Evolutionary conservation across 2,329 filamentous ascomycete species (phyloP).

Genomic region (Cercospora sojina): DNA sequence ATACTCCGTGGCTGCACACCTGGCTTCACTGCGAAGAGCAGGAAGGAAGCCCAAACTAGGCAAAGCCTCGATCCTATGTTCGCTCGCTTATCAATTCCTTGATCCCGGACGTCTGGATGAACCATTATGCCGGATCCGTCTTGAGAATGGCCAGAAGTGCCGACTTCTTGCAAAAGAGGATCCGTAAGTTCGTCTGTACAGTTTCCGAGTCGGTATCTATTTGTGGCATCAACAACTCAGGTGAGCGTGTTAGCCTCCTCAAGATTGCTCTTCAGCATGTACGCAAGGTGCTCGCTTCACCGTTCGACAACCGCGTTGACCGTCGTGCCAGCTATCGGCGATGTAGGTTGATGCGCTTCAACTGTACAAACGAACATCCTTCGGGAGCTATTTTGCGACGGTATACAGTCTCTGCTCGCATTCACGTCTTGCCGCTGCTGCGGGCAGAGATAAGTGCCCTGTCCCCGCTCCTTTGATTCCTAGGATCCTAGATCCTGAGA

Average conservation of each 20-base stretch:
- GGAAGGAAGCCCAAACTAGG: background rate
- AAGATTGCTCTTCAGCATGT: constrained; percentile 99
- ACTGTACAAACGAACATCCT: too few species aligned
- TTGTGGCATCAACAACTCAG: constrained; percentile 97
- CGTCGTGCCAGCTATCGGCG: background rate
- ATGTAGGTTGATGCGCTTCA: too few species aligned
- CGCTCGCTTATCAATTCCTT: background rate
- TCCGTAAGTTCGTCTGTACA: constrained; percentile 84
- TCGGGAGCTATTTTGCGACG: background rate
- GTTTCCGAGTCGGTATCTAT: constrained; percentile 81
- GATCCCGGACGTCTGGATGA: background rate
- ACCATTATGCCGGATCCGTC: background rate
- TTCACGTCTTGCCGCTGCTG: background rate
- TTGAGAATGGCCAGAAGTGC: constrained; percentile 24
- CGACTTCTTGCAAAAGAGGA: constrained; percentile 86
- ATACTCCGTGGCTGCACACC: background rate
- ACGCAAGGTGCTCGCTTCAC: background rate
- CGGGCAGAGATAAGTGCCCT: background rate
- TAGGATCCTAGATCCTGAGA: background rate
- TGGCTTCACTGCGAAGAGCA: background rate
- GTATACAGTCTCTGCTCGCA: background rate
- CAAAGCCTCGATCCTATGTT: background rate
- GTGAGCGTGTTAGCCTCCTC: constrained; percentile 98
- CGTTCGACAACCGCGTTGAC: background rate
- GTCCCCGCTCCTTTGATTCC: background rate